Conservation (phyloP, 192 early-diverging fungal species). For the Backusella psychrophila region DNA sequence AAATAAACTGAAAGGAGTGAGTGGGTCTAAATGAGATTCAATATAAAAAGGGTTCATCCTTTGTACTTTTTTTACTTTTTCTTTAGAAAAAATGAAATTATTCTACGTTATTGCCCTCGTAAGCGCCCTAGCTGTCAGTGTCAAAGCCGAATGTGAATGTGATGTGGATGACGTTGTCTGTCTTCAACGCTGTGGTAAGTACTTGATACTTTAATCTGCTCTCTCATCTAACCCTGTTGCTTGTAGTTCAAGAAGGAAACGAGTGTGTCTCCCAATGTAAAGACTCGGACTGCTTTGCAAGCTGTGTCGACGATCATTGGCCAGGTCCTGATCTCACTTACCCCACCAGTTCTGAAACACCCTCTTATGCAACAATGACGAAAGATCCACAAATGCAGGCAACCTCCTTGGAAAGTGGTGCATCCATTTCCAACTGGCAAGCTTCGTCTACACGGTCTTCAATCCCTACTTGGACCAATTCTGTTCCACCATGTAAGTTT, state of each 20-base stretch:
- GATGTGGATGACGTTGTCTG: not conserved
- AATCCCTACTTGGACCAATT: not conserved
- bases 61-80: not conserved
- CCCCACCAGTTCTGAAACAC: not conserved
- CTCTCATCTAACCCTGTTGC: not conserved
- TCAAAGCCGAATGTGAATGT: constrained; percentile 16
- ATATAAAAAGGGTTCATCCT: not conserved
- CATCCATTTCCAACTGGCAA: not conserved
- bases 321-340: constrained; percentile 8
- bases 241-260: constrained; percentile 4
- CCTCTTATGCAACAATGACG: not conserved
- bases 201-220: too few species aligned
- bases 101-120: not conserved
- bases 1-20: not conserved
- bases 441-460: not conserved
- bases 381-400: not conserved
- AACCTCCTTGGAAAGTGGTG: not conserved
- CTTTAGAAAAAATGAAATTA: constrained; percentile 11
- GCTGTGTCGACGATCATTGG: constrained; percentile 16
- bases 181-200: constrained; percentile 15
- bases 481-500: not conserved
- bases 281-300: constrained; percentile 3
- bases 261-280: not conserved
- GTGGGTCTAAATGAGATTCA: not conserved
- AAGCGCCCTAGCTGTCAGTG: not conserved